Evolutionary conservation across 2,329 filamentous ascomycete species (phyloP).

Genomic region (Xylariales sp.): DNA sequence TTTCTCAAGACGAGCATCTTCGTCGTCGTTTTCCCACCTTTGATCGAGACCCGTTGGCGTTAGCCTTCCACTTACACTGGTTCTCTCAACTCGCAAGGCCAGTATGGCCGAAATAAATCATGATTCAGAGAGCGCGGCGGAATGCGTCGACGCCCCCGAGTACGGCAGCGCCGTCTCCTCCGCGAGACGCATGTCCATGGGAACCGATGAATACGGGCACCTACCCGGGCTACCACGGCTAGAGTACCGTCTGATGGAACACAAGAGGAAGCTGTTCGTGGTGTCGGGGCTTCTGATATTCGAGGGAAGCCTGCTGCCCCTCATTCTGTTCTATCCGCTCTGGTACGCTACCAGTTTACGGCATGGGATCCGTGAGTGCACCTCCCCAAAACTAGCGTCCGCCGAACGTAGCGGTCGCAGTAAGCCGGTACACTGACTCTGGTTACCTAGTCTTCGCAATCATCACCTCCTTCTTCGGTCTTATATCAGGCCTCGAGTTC

Average conservation of each 20-base stretch:
- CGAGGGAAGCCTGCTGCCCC: conserved; percentile 61
- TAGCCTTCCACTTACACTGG: background rate
- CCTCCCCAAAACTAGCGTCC: background rate
- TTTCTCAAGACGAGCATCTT: background rate
- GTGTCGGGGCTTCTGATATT: conserved; percentile 61
- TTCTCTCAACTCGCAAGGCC: conserved; percentile 12
- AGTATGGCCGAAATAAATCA: conserved; percentile 31
- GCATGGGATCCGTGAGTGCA: conserved; percentile 51
- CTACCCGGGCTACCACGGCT: conserved; percentile 47
- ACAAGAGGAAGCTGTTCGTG: conserved; percentile 58
- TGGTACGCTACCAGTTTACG: conserved; percentile 53
- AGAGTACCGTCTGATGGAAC: conserved; percentile 53
- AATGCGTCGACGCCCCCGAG: conserved; percentile 25
- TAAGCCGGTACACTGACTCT: conserved; percentile 8
- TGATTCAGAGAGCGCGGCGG: conserved; percentile 22
- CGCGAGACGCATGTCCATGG: conserved; percentile 28
- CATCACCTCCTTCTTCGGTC: conserved; percentile 66
- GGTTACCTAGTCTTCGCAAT: conserved; percentile 58
- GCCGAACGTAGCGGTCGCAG: background rate
- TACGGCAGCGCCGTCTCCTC: conserved; percentile 31
- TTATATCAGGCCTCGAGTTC: conserved; percentile 66
- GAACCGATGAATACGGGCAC: conserved; percentile 39
- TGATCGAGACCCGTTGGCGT: background rate
- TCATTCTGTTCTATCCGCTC: conserved; percentile 64
- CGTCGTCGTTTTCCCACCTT: background rate